Base-by-base conservation (phyloP, 208 protist species). In the Strigomonas culicis region DNA sequence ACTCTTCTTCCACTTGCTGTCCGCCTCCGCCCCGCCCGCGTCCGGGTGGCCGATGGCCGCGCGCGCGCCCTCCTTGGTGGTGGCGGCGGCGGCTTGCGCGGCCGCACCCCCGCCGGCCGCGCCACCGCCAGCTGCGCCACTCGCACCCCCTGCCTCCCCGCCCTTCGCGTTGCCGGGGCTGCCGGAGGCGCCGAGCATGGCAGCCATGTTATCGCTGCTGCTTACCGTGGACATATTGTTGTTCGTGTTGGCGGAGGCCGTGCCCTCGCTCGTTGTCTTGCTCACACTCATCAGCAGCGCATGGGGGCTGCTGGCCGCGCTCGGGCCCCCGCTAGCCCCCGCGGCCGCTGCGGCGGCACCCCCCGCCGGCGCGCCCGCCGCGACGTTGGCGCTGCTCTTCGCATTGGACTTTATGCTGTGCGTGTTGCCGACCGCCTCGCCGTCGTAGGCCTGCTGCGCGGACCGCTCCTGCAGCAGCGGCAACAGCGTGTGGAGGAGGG, bases 401-500 rank as follows among this genome's bases (percentile, higher is more conserved):
- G 39, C 15, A 17, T 17, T 44, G 1, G 39, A 4, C 11, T 44
- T 44, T n/a, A 4, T 44, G 8, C 19, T 44, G 39, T n/a, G n/a
- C n/a, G 39, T 17, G 13, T 4, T 17, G 13, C 11, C 15, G 19
- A 15, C 15, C 13, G 39, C 19, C 39, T 44, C 39, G 1, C 19
- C 19, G 1, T 44, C 39, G 19, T 44, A 44, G 11, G 19, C 39
- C 39, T 44, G 39, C 39, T 44, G 39, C 15, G 39, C 8, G 1
- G 39, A 44, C 11, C 39, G 39, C 3, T n/a, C 1, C 39, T 44
- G 39, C 39, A 44, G 7, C 46, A 28, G 6, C 10, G 66, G 47
- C 53, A 66, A 27, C 30, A 88, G 79, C 41, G 70, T 70, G 46
- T 70, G 64, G 64, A 94, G 80, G 0, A 94, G 74, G 6, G 79